Conservation (phyloP, 805 yeast species). For the Zygosaccharomyces kombuchaensis region DNA sequence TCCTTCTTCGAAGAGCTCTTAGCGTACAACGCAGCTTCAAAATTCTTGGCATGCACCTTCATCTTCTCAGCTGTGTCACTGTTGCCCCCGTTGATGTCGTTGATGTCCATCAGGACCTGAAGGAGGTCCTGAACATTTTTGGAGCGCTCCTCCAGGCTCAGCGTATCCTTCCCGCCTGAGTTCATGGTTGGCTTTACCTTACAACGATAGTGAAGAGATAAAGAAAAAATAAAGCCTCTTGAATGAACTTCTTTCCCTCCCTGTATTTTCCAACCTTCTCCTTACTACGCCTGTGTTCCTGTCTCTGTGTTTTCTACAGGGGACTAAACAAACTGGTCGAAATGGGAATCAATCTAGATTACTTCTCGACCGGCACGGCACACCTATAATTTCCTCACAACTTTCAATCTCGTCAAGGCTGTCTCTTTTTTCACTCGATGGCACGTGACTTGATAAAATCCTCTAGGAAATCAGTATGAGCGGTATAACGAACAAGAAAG, state of each 20-base stretch:
- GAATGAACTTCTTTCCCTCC: neutral
- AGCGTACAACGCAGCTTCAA: conserved; percentile 60
- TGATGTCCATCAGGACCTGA: conserved; percentile 34
- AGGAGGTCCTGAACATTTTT: conserved; percentile 33
- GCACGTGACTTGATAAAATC: neutral
- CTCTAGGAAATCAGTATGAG: neutral
- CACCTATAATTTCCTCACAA: neutral
- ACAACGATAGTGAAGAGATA: neutral
- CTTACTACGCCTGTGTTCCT: neutral
- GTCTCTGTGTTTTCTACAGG: neutral
- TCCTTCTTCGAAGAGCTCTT: conserved; percentile 55
- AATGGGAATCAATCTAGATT: neutral
- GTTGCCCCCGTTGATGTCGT: conserved; percentile 35
- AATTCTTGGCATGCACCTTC: conserved; percentile 60
- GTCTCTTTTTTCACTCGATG: neutral
- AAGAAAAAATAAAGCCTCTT: neutral
- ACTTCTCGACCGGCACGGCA: neutral
- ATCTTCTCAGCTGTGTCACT: conserved; percentile 40
- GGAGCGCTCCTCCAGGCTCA: conserved; percentile 31
- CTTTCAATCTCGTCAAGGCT: neutral
- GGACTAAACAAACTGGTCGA: neutral
- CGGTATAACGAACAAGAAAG: neutral
- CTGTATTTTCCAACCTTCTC: neutral
- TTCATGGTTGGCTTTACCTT: conserved; percentile 6
- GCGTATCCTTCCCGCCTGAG: conserved; percentile 21